These are phyloP conservation scores for Blastobotrys mokoenaii DNA, from an alignment of 805 yeast species.

Conservation along the genomic window DNA sequence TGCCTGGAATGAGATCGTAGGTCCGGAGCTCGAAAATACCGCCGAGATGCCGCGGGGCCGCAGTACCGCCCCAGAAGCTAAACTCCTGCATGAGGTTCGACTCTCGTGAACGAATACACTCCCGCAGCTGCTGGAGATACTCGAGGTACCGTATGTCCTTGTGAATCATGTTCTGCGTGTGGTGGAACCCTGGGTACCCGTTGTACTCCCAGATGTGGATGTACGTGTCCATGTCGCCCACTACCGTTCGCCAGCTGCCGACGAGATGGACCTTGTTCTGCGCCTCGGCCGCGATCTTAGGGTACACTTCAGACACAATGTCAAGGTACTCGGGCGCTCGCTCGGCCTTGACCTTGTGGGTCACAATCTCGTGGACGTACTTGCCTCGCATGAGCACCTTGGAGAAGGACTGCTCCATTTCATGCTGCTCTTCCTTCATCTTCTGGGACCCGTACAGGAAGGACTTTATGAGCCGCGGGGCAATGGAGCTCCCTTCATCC, in stretches of 20 bases:
- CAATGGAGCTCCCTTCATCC: slow-evolving; percentile 2
- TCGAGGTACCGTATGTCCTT: slow-evolving; percentile 23
- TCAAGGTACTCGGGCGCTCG: slow-evolving; percentile 29
- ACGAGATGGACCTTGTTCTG: slow-evolving; percentile 29
- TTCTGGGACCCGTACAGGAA: slow-evolving; percentile 32
- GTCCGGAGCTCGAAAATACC: slow-evolving; percentile 35
- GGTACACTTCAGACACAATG: slow-evolving; percentile 27
- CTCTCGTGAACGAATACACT: slow-evolving; percentile 27
- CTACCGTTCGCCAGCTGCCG: slow-evolving; percentile 35
- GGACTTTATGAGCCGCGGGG: slow-evolving; percentile 27
- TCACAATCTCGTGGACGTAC: slow-evolving; percentile 34
- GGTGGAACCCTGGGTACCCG: slow-evolving; percentile 34
- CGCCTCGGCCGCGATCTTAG: slow-evolving; percentile 27
- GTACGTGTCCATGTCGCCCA: slow-evolving; percentile 35
- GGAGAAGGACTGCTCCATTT: slow-evolving; percentile 28
- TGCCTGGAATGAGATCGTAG: slow-evolving; percentile 33
- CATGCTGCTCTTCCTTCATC: slow-evolving; percentile 28
- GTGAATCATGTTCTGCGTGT: slow-evolving; percentile 29
- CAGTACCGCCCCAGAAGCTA: slow-evolving; percentile 39
- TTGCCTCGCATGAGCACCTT: slow-evolving; percentile 32
- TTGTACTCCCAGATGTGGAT: slow-evolving; percentile 37
- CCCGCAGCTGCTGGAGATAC: slow-evolving; percentile 25
- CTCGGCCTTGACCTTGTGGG: slow-evolving; percentile 32
- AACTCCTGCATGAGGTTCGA: slow-evolving; percentile 34
- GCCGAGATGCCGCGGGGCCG: slow-evolving; percentile 33